Evolutionary conservation across 495 filamentous ascomycete genomes (phyloP).

Genomic region (Hypoxylon subgilvum): DNA sequence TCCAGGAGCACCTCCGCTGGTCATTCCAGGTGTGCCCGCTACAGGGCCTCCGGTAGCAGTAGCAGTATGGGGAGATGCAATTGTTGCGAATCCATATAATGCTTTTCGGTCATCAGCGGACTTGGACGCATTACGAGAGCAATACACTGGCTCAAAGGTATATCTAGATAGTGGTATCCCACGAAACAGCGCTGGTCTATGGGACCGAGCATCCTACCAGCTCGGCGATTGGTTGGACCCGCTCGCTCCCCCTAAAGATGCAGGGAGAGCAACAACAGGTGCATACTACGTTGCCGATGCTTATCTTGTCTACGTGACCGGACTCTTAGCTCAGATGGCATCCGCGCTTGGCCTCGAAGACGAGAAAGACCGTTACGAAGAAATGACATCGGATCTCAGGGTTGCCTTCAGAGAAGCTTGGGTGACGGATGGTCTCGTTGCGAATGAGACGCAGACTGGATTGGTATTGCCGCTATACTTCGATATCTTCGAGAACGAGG

Average conservation of each 20-base stretch:
- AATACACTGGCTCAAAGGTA: conserved; percentile 52
- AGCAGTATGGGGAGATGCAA: conserved; percentile 54
- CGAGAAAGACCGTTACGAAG: conserved; percentile 39
- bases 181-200: conserved; percentile 47
- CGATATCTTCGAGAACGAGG: conserved; percentile 37
- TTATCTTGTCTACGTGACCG: conserved; percentile 57
- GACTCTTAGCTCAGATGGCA: conserved; percentile 40
- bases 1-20: conserved; percentile 45
- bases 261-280: conserved; percentile 50
- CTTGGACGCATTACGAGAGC: conserved; percentile 43
- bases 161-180: conserved; percentile 58
- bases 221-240: conserved; percentile 63
- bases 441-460: conserved; percentile 57
- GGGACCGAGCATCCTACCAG: conserved; percentile 50
- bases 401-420: conserved; percentile 50
- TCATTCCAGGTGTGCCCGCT: conserved; percentile 49
- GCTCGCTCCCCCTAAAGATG: conserved; percentile 48
- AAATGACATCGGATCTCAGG: conserved; percentile 39
- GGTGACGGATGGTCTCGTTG: conserved; percentile 48
- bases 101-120: conserved; percentile 54
- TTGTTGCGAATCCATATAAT: conserved; percentile 52
- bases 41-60: conserved; percentile 32
- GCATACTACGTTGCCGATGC: conserved; percentile 56
- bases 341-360: conserved; percentile 40
- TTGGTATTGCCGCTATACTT: conserved; percentile 53